Conservation (phyloP, 2,329 filamentous ascomycete species). For the Ophiostoma novo-ulmi region DNA sequence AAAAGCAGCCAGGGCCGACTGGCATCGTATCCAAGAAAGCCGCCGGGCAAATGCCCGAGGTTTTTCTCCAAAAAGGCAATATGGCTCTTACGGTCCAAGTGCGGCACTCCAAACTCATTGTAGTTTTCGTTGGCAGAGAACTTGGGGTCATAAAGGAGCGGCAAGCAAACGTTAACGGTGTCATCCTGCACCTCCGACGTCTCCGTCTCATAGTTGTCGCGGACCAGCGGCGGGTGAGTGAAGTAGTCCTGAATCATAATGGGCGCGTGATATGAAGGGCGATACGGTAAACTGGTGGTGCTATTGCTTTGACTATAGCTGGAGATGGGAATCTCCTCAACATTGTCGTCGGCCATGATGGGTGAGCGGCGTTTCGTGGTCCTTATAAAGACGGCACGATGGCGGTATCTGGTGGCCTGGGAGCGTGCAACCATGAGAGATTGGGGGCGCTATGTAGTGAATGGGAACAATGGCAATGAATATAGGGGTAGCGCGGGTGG, state of each 20-base stretch:
- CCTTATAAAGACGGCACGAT: slow-evolving; percentile 29
- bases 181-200: slow-evolving; percentile 64
- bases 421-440: slow-evolving; percentile 25
- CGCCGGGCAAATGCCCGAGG: slow-evolving; percentile 58
- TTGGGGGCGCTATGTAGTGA: neutral
- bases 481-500: neutral
- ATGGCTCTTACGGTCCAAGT: slow-evolving; percentile 61
- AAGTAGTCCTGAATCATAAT: slow-evolving; percentile 52
- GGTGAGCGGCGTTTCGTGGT: slow-evolving; percentile 22
- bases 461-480: slow-evolving; percentile 24
- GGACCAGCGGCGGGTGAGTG: slow-evolving; percentile 54
- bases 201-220: slow-evolving; percentile 60
- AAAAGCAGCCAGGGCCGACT: slow-evolving; percentile 92
- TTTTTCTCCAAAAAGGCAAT: slow-evolving; percentile 57
- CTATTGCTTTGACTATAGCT: neutral
- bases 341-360: slow-evolving; percentile 23
- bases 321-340: slow-evolving; percentile 21
- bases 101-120: slow-evolving; percentile 70
- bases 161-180: slow-evolving; percentile 63
- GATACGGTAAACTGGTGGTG: neutral
- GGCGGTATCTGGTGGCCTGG: slow-evolving; percentile 24
- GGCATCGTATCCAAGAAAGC: slow-evolving; percentile 72
- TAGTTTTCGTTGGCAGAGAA: slow-evolving; percentile 47
- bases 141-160: slow-evolving; percentile 54
- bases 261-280: slow-evolving; percentile 7